Percentiles rank a stretch among this genome's conserved stretches.
These are phyloP conservation scores for Phytopythium boreale DNA, from an alignment of 352 stramenopile genomes.

Conservation along the genomic window DNA sequence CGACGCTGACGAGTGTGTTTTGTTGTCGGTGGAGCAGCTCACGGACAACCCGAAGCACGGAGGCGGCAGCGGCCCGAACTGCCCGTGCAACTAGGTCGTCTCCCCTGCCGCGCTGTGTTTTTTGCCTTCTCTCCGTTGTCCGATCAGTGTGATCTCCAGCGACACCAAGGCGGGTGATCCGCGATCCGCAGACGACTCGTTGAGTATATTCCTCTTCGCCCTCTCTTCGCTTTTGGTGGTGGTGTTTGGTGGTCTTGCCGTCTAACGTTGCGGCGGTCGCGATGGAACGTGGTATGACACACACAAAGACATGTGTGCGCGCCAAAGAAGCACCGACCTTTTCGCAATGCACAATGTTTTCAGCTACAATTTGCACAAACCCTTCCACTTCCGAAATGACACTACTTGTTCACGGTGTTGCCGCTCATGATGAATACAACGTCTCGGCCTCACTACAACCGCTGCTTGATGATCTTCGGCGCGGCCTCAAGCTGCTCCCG, in stretches of 20 bases:
- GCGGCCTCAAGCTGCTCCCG: not conserved
- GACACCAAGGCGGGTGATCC: not conserved
- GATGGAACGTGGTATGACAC: not conserved
- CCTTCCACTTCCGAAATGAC: not conserved
- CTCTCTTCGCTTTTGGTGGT: not conserved
- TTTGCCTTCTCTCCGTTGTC: not conserved
- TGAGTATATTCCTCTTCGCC: slow-evolving; percentile 8
- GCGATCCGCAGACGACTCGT: not conserved
- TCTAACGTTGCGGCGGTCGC: not conserved
- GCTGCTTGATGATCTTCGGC: not conserved
- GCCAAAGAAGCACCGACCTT: not conserved
- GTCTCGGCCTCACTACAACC: not conserved
- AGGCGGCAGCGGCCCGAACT: slow-evolving; percentile 28
- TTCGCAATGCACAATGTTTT: not conserved
- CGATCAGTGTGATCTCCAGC: not conserved
- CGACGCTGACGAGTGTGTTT: not conserved
- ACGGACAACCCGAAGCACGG: slow-evolving; percentile 30
- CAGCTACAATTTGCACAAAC: not conserved
- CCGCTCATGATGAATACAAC: not conserved
- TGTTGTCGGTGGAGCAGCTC: slow-evolving; percentile 20
- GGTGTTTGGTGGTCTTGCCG: too few species aligned
- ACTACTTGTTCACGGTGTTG: not conserved
- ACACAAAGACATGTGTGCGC: not conserved
- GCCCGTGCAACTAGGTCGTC: slow-evolving; percentile 34
- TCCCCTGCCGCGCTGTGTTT: not conserved